These are phyloP conservation scores for Trichoderma gamsii DNA, from an alignment of 495 filamentous ascomycete genomes.

Conservation along the genomic window DNA sequence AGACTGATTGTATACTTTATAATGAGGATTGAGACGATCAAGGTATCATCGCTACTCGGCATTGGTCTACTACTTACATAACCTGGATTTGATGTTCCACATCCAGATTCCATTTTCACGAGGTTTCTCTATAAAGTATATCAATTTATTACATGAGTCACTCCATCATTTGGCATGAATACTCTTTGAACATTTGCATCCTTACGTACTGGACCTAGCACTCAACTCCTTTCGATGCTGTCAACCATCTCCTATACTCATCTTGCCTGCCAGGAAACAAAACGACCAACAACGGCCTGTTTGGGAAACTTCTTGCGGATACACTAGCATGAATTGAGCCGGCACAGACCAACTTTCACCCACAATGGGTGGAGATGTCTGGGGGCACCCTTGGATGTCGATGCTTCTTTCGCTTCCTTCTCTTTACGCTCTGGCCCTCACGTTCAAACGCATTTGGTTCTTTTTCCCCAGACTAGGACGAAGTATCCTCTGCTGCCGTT, in stretches of 20 bases:
- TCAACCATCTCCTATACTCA: not conserved
- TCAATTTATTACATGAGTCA: too few species aligned
- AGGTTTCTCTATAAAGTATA: too few species aligned
- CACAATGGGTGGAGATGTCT: not conserved
- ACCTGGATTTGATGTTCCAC: not conserved
- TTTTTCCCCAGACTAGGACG: slow-evolving; percentile 3
- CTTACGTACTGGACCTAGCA: not conserved
- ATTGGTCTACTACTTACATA: too few species aligned
- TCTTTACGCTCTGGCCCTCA: not conserved
- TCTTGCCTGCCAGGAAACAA: not conserved
- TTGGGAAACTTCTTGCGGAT: not conserved
- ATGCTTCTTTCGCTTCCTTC: not conserved
- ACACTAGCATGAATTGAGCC: not conserved
- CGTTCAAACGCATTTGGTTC: not conserved
- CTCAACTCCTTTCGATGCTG: not conserved
- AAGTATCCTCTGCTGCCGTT: not conserved
- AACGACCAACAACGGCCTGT: not conserved
- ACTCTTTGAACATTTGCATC: not conserved
- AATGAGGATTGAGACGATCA: not conserved
- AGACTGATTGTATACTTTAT: not conserved
- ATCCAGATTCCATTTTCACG: not conserved
- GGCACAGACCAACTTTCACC: slow-evolving; percentile 8
- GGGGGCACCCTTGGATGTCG: not conserved
- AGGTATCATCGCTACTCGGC: too few species aligned
- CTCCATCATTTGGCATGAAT: not conserved